Base-by-base conservation (phyloP, 2,329 filamentous ascomycete species). In the Alternaria metachromatica region DNA sequence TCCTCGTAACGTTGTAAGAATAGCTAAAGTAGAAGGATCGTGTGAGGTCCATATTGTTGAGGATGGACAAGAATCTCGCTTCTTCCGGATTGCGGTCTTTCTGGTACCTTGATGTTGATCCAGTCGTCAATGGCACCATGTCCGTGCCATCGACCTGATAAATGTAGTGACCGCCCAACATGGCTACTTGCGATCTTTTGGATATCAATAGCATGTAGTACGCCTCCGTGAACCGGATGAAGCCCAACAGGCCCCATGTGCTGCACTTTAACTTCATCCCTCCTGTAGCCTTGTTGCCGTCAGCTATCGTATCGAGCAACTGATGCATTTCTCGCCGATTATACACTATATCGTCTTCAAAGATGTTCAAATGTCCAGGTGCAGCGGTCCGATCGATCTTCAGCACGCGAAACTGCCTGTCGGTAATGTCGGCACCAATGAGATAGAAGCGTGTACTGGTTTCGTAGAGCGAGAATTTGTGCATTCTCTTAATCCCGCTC, bases 161-260 rank as follows among this genome's bases (percentile, higher is more conserved):
- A 65, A 98, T 87, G 76, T 97, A 97, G 78, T 98, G 96, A 0
- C 96, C 96, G 18, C 96, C 96, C 23, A 99, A 87, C 90, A 97
- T 95, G 48, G 96, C 96, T 4, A 97, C 94, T 62, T 96, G 96
- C 75, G 92, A 96, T 82, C 96, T 90, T 82, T 98, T 98, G 43
- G 94, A 97, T 75, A 98, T 94, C 53, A 98, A 83, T 28, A 98
- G 86, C 94, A 99, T 98, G 80, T 99, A 99, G 80, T 96, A 97
- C 4, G 93, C 90, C 2, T 95, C 94, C 0, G 96, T 99, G 79
- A 99, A 98, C 65, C 92, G 88, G 79, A 99, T 96, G 80, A 99
- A 99, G 5, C 96, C 96, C 25, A 99, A 84, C 25, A 99, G 82
- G 2, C 96, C 96, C 96, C 95, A 99, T 5, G 92, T 93, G 63